Evolutionary conservation across 2,329 filamentous ascomycete species (phyloP).

Genomic region (Neospermospora avenae): DNA sequence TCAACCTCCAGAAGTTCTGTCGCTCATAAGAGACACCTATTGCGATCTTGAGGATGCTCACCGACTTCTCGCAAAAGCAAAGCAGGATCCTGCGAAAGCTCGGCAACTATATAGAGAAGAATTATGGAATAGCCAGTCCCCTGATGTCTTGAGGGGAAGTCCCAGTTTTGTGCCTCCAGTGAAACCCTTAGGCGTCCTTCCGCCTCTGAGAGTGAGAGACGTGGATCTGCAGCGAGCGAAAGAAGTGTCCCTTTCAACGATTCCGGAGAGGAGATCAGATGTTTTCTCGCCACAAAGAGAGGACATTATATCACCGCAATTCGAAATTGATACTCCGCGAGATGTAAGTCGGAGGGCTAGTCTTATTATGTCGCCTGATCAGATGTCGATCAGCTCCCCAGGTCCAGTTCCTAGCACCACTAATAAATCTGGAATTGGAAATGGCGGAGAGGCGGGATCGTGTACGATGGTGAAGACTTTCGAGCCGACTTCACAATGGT

Average conservation of each 20-base stretch:
- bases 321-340: neutral
- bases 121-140: neutral
- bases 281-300: neutral
- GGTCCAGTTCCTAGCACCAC: too few relatives aligned
- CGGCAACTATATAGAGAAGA: neutral
- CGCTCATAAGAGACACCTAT: neutral
- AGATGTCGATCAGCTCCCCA: neutral
- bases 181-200: neutral
- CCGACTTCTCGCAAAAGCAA: neutral
- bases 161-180: too few relatives aligned
- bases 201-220: neutral
- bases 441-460: neutral
- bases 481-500: neutral
- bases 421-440: neutral
- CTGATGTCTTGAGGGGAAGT: too few relatives aligned
- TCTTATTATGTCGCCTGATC: neutral
- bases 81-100: neutral
- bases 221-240: neutral
- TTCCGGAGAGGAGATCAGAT: neutral
- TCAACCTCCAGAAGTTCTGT: neutral
- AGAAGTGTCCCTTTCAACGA: neutral
- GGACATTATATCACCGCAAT: neutral
- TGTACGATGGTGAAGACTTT: neutral
- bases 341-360: neutral
- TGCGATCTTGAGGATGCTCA: slow-evolving; percentile 3